Conservation (phyloP, 495 filamentous ascomycete genomes). For the Staphylotrichum longicolle region DNA sequence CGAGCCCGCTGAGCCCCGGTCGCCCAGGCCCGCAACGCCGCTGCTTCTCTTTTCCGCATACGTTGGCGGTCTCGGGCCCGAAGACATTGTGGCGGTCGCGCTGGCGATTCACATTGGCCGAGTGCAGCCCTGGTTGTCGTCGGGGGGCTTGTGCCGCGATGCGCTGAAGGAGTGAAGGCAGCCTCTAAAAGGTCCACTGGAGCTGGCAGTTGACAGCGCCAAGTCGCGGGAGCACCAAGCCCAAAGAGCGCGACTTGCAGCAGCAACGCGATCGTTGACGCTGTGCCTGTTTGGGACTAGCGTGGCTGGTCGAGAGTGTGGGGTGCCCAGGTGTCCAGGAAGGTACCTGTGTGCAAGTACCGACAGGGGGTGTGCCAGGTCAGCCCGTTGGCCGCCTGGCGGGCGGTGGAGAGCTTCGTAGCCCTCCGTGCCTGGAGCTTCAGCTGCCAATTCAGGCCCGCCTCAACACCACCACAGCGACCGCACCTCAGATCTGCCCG, state of each 20-base stretch:
- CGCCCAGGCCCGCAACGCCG: slow-evolving; percentile 34
- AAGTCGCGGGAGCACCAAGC: slow-evolving; percentile 18
- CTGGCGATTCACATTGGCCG: slow-evolving; percentile 32
- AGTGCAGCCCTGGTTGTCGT: slow-evolving; percentile 9
- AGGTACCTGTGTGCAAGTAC: slow-evolving; percentile 18
- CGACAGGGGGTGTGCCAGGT: slow-evolving; percentile 16
- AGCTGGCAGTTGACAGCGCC: slow-evolving; percentile 10
- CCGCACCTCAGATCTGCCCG: slow-evolving; percentile 11
- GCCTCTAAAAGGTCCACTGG: neutral
- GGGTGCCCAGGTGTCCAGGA: slow-evolving; percentile 11
- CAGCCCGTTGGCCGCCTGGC: slow-evolving; percentile 26
- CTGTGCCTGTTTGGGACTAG: slow-evolving; percentile 8
- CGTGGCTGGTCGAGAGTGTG: neutral
- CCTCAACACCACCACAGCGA: slow-evolving; percentile 12
- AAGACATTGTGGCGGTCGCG: slow-evolving; percentile 34
- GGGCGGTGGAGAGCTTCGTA: slow-evolving; percentile 30
- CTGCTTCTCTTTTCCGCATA: slow-evolving; percentile 42
- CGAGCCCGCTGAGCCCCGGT: slow-evolving; percentile 19
- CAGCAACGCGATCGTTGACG: slow-evolving; percentile 6
- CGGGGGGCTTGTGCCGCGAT: neutral
- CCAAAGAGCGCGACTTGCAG: slow-evolving; percentile 20
- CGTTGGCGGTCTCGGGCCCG: slow-evolving; percentile 31
- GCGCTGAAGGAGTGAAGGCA: neutral
- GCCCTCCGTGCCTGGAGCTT: slow-evolving; percentile 39
- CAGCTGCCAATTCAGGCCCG: slow-evolving; percentile 30